Evolutionary conservation across 306 rosid species (phyloP).

Genomic region (Aeschynomene evenia): DNA sequence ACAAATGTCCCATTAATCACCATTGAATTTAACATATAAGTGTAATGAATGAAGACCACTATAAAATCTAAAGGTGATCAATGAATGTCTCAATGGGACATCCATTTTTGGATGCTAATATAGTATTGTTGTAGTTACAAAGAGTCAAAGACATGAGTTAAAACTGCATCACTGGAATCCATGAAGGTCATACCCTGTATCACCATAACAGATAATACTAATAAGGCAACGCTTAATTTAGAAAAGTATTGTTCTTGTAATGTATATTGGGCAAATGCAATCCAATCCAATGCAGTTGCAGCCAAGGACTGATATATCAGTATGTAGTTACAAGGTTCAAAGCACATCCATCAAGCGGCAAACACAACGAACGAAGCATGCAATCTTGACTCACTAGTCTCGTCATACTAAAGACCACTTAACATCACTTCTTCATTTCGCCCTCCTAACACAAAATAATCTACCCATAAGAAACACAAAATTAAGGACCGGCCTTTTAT

Average conservation of each 20-base stretch:
- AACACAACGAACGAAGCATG: slow-evolving; percentile 24
- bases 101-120: no score
- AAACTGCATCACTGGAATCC: neutral
- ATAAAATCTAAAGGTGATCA: no score
- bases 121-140: no score
- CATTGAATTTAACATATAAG: no score
- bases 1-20: no score
- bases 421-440: slow-evolving; percentile 35
- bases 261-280: no score
- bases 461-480: slow-evolving; percentile 35
- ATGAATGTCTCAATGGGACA: no score
- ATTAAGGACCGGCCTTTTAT: slow-evolving; percentile 46
- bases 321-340: slow-evolving; percentile 40
- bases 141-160: neutral
- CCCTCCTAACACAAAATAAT: slow-evolving; percentile 33
- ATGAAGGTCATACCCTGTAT: neutral
- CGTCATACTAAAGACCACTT: slow-evolving; percentile 30
- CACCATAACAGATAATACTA: neutral
- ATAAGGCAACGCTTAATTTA: neutral
- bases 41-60: no score
- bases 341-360: slow-evolving; percentile 30
- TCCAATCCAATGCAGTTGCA: neutral
- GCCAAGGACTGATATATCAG: slow-evolving; percentile 7
- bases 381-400: slow-evolving; percentile 32
- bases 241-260: neutral